These are phyloP conservation scores for Lathyrus oleraceus DNA, from an alignment of 306 rosid species.

Conservation along the genomic window DNA sequence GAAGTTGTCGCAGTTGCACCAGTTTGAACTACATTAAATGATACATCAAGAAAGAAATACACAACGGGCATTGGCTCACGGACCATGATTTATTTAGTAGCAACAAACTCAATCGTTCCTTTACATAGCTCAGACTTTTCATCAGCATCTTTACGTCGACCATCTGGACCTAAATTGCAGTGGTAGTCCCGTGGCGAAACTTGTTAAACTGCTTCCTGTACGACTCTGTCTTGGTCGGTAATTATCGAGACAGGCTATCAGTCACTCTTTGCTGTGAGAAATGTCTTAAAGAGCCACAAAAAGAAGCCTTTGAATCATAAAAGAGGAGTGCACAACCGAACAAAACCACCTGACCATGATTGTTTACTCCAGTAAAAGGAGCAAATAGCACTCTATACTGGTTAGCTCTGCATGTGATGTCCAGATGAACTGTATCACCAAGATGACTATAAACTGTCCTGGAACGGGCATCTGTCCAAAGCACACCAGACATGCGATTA, in stretches of 20 bases:
- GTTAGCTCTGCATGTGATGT: constrained; percentile 66
- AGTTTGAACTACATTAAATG: constrained; percentile 94
- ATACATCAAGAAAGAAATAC: constrained; percentile 90
- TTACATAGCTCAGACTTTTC: constrained; percentile 93
- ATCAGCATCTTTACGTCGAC: constrained; percentile 96
- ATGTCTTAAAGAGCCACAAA: constrained; percentile 77
- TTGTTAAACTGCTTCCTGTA: constrained; percentile 75
- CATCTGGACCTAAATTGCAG: constrained; percentile 99
- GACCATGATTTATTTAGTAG: constrained; percentile 94
- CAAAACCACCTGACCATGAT: constrained; percentile 82
- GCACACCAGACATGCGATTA: constrained; percentile 72
- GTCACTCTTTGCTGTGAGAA: constrained; percentile 91
- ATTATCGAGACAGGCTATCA: constrained; percentile 70
- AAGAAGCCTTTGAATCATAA: constrained; percentile 85
- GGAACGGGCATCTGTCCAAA: constrained; percentile 92
- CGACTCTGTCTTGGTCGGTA: constrained; percentile 81
- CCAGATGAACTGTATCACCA: constrained; percentile 76
- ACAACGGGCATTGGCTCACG: constrained; percentile 99
- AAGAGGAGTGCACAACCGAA: constrained; percentile 90
- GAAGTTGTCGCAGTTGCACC: constrained; percentile 99
- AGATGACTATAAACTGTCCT: constrained; percentile 82
- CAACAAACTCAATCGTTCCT: constrained; percentile 98
- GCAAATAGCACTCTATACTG: constrained; percentile 82
- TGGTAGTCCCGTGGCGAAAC: constrained; percentile 97
- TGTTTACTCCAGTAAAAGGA: constrained; percentile 84